Evolutionary conservation across 495 filamentous ascomycete genomes (phyloP), one percentile per base, ranked within the genome.

Genomic region (Neurospora africana): DNA sequence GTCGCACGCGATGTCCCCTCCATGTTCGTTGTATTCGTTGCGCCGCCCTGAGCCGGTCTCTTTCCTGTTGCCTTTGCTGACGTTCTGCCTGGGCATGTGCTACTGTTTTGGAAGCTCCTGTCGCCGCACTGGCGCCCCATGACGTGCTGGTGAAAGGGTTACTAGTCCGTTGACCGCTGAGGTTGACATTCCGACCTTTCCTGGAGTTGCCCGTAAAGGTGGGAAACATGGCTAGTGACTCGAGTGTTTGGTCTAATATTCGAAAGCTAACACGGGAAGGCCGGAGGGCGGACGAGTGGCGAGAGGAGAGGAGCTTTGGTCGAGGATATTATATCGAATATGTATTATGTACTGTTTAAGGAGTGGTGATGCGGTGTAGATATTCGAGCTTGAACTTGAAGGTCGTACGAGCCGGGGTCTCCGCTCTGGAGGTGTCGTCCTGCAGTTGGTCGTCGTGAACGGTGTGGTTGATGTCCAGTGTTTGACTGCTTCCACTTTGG

Each of bases 121-220:
- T 81, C 17, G 78, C 83, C 4, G 83, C 72, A 37, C 78, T 74
- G 2, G 84, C 80, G 6, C 79, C 74, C 83, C 86, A 85, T 72
- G 81, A 76, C 69, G 79, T 79, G 78, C 87, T 82, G 73, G 90
- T 89, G 80, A 94, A 93, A 36, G 92, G 90, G 81, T 95, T 93
- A 71, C 81, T 84, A 76, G 89, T 88, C 53, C 75, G 78, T 74
- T 94, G 92, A 75, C 94, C 96, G 69, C 93, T 95, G 72, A 99
- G 90, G 80, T 99, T 97, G 75, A 99, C 93, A 79, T 97, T 92
- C 70, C 95, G 91, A 69, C 90, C 90, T 71, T 91, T 91, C 75
- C 93, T 89, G 75, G 94, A 91, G 83, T 80, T 92, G 71, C 95
- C 95, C 36, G 92, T 95, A 82, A 99, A 99, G 44, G 90, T 91